These are phyloP conservation scores for Teunomyces stri DNA, from an alignment of 805 yeast species.

Conservation along the genomic window DNA sequence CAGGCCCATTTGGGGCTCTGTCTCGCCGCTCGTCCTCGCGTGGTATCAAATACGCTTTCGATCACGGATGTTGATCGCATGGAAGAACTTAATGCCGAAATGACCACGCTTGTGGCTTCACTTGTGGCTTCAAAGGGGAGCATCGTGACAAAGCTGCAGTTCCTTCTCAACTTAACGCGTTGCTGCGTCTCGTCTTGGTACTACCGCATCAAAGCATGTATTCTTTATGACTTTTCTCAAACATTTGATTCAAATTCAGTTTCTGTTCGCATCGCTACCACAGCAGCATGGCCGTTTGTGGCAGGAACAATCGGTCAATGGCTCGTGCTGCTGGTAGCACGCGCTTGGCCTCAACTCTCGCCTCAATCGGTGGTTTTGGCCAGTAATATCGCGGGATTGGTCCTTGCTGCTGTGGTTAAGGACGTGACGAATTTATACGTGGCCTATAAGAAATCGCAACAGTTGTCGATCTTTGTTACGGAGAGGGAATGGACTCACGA, in stretches of 20 bases:
- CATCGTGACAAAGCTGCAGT: too few relatives aligned
- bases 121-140: too few relatives aligned
- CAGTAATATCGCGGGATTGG: constrained; percentile 33
- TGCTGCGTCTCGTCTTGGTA: constrained; percentile 9
- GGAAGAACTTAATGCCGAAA: constrained; percentile 18
- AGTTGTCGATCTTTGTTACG: constrained; percentile 8
- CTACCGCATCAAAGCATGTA: constrained; percentile 30
- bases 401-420: constrained; percentile 31
- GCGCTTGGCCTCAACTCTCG: constrained; percentile 8
- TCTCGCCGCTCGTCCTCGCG: constrained; percentile 28
- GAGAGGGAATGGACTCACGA: background rate
- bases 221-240: constrained; percentile 33
- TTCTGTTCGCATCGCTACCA: constrained; percentile 27
- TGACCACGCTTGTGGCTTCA: too few relatives aligned
- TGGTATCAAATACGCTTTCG: constrained; percentile 29
- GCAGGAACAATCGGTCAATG: constrained; percentile 32
- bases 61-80: constrained; percentile 19
- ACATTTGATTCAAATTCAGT: constrained; percentile 21
- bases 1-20: constrained; percentile 29
- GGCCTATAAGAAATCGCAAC: constrained; percentile 27
- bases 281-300: constrained; percentile 40
- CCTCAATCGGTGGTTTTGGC: constrained; percentile 22
- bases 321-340: constrained; percentile 14
- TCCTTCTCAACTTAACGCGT: background rate
- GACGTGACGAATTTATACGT: constrained; percentile 31